These are phyloP conservation scores for Dacryopinax primogenitus DNA, from an alignment of 768 basidiomycete species.

Conservation along the genomic window DNA sequence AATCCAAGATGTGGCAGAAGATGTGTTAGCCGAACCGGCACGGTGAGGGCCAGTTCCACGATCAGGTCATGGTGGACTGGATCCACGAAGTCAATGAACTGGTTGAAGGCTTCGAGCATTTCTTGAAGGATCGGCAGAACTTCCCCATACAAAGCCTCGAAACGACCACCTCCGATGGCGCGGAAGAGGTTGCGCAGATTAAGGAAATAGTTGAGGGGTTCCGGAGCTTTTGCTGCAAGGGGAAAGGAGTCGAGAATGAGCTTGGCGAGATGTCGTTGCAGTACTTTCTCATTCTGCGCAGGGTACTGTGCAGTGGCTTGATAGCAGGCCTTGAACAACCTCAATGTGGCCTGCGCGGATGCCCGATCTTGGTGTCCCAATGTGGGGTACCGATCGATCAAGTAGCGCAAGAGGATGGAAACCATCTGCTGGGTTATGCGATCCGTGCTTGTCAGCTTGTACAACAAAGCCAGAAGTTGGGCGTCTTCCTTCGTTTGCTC, in stretches of 20 bases:
- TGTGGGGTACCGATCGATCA: conserved; percentile 65
- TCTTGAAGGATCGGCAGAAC: conserved; percentile 92
- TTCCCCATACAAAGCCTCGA: conserved; percentile 90
- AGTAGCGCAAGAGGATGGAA: conserved; percentile 75
- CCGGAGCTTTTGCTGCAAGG: conserved; percentile 77
- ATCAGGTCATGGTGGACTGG: conserved; percentile 68
- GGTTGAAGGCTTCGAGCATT: conserved; percentile 89
- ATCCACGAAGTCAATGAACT: conserved; percentile 74
- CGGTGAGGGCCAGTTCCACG: conserved; percentile 92
- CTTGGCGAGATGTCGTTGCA: conserved; percentile 86
- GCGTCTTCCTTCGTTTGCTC: conserved; percentile 30
- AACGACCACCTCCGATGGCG: conserved; percentile 81
- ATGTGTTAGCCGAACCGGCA: conserved; percentile 88
- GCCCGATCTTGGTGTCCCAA: conserved; percentile 77
- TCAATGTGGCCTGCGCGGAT: conserved; percentile 70
- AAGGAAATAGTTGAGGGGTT: conserved; percentile 86
- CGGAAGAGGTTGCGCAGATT: conserved; percentile 86
- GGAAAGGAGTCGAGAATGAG: conserved; percentile 95
- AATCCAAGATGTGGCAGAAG: conserved; percentile 89
- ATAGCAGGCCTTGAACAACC: conserved; percentile 93
- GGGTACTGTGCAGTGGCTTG: conserved; percentile 67
- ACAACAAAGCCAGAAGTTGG: conserved; percentile 10
- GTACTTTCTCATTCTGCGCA: conserved; percentile 68
- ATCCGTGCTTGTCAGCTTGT: not conserved
- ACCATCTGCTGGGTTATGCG: conserved; percentile 66